Evolutionary conservation across 352 stramenopile species (phyloP).

Genomic region (Globisporangium cederbergense): DNA sequence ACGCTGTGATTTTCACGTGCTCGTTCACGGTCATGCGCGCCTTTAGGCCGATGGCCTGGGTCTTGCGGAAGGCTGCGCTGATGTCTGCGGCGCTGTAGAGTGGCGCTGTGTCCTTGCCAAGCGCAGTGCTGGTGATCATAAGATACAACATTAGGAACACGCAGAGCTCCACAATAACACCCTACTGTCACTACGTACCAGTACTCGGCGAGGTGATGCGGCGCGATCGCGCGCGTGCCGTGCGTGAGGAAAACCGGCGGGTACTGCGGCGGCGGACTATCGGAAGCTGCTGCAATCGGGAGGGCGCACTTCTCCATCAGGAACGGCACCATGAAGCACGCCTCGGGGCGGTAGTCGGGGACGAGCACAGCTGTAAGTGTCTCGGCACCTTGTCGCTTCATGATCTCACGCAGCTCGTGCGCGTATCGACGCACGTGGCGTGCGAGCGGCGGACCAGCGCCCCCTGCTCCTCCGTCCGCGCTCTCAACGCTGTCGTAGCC

Average conservation of each 20-base stretch:
- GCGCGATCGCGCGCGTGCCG: constrained; percentile 63
- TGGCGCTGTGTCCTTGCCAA: constrained; percentile 42
- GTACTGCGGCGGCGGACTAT: constrained; percentile 20
- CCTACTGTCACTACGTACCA: constrained; percentile 34
- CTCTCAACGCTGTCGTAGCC: constrained; percentile 25
- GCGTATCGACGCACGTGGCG: constrained; percentile 39
- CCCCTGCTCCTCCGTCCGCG: constrained; percentile 25
- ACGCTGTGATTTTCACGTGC: constrained; percentile 74
- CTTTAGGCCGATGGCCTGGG: constrained; percentile 47
- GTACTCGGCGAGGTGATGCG: constrained; percentile 71
- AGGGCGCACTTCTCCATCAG: constrained; percentile 56
- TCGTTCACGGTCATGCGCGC: constrained; percentile 56
- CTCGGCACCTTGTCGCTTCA: constrained; percentile 34
- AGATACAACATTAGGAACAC: background rate
- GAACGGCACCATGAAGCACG: constrained; percentile 73
- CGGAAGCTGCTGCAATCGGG: constrained; percentile 9
- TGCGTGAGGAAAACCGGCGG: constrained; percentile 71
- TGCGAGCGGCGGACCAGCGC: constrained; percentile 8
- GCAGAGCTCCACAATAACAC: background rate
- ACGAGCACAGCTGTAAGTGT: constrained; percentile 55
- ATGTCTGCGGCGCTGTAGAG: constrained; percentile 68
- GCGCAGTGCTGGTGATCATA: constrained; percentile 28
- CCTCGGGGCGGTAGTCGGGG: constrained; percentile 63
- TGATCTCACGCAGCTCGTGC: constrained; percentile 52
- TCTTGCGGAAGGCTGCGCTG: constrained; percentile 42